Conservation (phyloP, 2,329 filamentous ascomycete species). For the Fusarium sp. region DNA sequence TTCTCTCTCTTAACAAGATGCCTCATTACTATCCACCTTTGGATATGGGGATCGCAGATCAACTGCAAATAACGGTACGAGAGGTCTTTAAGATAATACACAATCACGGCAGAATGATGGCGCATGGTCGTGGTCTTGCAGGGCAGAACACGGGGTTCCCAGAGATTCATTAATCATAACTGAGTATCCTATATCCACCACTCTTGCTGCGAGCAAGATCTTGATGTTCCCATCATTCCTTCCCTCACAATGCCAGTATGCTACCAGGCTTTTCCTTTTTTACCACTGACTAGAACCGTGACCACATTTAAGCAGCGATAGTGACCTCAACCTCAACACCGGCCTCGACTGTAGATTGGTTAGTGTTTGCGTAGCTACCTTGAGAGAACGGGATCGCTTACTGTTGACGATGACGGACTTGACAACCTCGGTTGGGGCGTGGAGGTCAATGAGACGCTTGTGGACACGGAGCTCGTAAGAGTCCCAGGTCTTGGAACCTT, state of each 20-base stretch:
- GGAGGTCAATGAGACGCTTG: slow-evolving; percentile 97
- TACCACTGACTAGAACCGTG: slow-evolving; percentile 12
- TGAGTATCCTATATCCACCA: slow-evolving; percentile 37
- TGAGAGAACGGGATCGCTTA: slow-evolving; percentile 10
- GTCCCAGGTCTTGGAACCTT: slow-evolving; percentile 99
- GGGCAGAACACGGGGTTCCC: slow-evolving; percentile 35
- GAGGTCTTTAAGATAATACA: background rate
- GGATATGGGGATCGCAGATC: background rate
- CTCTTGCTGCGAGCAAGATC: slow-evolving; percentile 28
- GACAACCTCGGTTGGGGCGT: slow-evolving; percentile 97
- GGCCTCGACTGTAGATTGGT: slow-evolving; percentile 69
- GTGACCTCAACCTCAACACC: slow-evolving; percentile 94
- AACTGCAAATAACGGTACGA: background rate
- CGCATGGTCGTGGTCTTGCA: background rate
- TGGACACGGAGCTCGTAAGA: slow-evolving; percentile 99
- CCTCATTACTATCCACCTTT: background rate
- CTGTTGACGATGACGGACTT: slow-evolving; percentile 97
- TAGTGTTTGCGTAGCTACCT: slow-evolving; percentile 8
- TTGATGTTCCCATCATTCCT: slow-evolving; percentile 37
- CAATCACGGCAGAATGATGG: background rate
- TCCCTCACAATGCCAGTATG: slow-evolving; percentile 38
- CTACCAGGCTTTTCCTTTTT: background rate
- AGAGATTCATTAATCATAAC: slow-evolving; percentile 40
- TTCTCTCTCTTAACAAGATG: background rate
- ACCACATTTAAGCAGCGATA: slow-evolving; percentile 71